phyloP scores from a whole-genome alignment of 179 eudicot genomes.

The Amaranthus tricolor region DNA sequence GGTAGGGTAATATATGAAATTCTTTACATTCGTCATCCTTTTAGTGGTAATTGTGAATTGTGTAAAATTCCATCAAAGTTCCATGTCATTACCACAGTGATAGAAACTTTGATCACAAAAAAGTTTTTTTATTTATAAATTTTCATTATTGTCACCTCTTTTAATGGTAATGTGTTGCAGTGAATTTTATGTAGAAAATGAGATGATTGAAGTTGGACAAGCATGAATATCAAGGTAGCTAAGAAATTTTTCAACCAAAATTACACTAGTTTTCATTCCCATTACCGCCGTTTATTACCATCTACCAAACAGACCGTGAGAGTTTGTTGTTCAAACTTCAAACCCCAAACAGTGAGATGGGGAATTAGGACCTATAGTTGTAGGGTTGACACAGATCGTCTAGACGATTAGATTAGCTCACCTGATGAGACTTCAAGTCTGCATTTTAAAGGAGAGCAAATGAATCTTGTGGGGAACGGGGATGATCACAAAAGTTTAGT shows the following conservation, averaged over 20 bases:
- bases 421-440: constrained; percentile 18
- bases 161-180: too few species aligned
- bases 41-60: neutral
- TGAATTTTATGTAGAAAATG: too few species aligned
- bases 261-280: too few species aligned
- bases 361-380: constrained; percentile 27
- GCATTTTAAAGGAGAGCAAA: constrained; percentile 13
- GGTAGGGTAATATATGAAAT: constrained; percentile 21
- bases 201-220: too few species aligned
- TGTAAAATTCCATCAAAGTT: neutral
- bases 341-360: constrained; percentile 13
- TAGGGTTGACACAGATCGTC: constrained; percentile 32
- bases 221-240: too few species aligned
- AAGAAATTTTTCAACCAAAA: too few species aligned
- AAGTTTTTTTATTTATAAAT: too few species aligned
- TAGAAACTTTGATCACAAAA: too few species aligned
- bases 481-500: constrained; percentile 23
- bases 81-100: too few species aligned
- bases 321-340: constrained; percentile 20
- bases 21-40: neutral
- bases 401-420: constrained; percentile 18
- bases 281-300: too few species aligned
- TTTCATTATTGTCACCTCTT: too few species aligned
- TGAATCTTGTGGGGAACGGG: constrained; percentile 17
- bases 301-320: too few species aligned